phyloP scores from a whole-genome alignment of 2,329 filamentous ascomycete genomes.

The Cytospora paraplurivora region DNA sequence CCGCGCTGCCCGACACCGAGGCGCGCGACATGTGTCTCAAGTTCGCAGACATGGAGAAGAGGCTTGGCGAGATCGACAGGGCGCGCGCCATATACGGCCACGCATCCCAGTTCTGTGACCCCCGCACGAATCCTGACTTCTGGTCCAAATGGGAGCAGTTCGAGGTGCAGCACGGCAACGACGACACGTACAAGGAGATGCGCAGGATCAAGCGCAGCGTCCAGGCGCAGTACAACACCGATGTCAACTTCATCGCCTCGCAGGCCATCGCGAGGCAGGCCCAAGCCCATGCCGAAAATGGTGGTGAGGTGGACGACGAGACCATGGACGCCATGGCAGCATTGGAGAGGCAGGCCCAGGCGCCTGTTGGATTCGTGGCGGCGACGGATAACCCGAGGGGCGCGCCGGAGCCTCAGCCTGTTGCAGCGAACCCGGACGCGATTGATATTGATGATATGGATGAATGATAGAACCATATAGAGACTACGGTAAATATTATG shows the following conservation, averaged over 20 bases:
- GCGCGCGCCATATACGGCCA: slow-evolving; percentile 95
- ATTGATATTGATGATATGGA: slow-evolving; percentile 78
- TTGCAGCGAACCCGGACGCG: slow-evolving; percentile 76
- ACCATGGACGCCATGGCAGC: slow-evolving; percentile 83
- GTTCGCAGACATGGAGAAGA: slow-evolving; percentile 71
- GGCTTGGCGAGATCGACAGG: slow-evolving; percentile 72
- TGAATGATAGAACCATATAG: slow-evolving; percentile 46
- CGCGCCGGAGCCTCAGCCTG: slow-evolving; percentile 44
- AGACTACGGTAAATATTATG: slow-evolving; percentile 3
- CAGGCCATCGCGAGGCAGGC: slow-evolving; percentile 86
- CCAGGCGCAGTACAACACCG: slow-evolving; percentile 96
- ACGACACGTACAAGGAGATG: slow-evolving; percentile 99
- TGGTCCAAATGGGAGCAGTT: slow-evolving; percentile 98
- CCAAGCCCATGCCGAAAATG: slow-evolving; percentile 49
- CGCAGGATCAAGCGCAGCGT: slow-evolving; percentile 95
- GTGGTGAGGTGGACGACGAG: slow-evolving; percentile 49
- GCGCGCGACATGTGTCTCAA: slow-evolving; percentile 98
- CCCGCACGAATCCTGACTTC: slow-evolving; percentile 83
- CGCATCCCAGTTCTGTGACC: slow-evolving; percentile 96
- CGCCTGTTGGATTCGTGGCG: slow-evolving; percentile 87
- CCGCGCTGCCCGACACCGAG: slow-evolving; percentile 88
- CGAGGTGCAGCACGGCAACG: slow-evolving; percentile 96
- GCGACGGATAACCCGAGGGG: slow-evolving; percentile 74
- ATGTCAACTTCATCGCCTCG: slow-evolving; percentile 97
- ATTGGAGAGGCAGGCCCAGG: slow-evolving; percentile 83